Evolutionary conservation across 2,329 filamentous ascomycete species (phyloP).

Genomic region (Trichocomaceae sp.): DNA sequence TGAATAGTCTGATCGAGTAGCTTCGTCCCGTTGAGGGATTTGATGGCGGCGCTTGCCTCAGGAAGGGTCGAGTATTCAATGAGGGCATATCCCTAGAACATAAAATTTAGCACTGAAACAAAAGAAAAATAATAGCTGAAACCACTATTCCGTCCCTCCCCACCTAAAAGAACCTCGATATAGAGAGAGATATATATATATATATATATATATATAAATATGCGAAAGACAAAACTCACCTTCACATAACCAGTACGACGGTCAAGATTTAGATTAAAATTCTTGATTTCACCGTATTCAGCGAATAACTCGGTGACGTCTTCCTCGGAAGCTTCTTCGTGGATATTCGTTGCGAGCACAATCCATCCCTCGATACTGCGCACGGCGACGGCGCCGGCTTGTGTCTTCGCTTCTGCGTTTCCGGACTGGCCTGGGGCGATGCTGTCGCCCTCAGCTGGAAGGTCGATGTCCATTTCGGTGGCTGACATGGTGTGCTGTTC

Average conservation of each 20-base stretch:
- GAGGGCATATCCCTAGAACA: constrained; percentile 55
- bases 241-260: constrained; percentile 62
- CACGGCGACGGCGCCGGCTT: constrained; percentile 49
- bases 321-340: constrained; percentile 62
- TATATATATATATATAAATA: too few relatives aligned
- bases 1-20: constrained; percentile 59
- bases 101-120: not conserved
- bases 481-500: constrained; percentile 26
- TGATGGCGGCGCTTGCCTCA: constrained; percentile 58
- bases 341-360: constrained; percentile 61
- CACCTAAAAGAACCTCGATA: not conserved
- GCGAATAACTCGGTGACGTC: constrained; percentile 60
- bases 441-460: constrained; percentile 29
- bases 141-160: too few relatives aligned
- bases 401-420: constrained; percentile 38
- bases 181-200: too few relatives aligned
- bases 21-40: constrained; percentile 54
- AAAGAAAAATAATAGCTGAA: too few relatives aligned
- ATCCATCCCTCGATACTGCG: constrained; percentile 66
- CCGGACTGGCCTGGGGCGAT: constrained; percentile 23
- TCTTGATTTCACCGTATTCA: constrained; percentile 62
- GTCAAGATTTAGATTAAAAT: constrained; percentile 60
- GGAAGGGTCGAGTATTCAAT: constrained; percentile 60
- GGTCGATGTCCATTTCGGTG: constrained; percentile 42
- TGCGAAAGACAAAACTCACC: constrained; percentile 38